Conservation (phyloP, 2,329 filamentous ascomycete species). For the Thielaviopsis punctulata region DNA sequence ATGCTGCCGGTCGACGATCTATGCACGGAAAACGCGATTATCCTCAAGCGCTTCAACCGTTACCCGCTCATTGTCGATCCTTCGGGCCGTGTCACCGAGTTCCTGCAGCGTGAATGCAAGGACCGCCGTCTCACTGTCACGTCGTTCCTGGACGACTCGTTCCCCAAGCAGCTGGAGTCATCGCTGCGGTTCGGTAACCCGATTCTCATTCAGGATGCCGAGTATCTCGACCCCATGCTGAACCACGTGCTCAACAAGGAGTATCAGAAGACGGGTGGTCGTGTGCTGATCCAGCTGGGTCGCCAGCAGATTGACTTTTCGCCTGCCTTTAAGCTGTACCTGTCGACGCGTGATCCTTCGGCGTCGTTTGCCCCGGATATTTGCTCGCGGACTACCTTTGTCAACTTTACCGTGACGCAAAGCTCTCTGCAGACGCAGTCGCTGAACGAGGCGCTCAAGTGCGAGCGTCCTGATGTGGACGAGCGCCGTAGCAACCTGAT, state of each 20-base stretch:
- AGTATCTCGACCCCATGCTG: conserved; percentile 89
- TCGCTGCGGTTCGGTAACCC: conserved; percentile 95
- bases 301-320: conserved; percentile 99
- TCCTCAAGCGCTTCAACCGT: conserved; percentile 92
- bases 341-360: conserved; percentile 91
- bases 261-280: conserved; percentile 94
- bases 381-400: conserved; percentile 94
- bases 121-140: conserved; percentile 88
- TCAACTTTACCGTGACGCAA: conserved; percentile 98
- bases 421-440: conserved; percentile 98
- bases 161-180: conserved; percentile 94
- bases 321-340: conserved; percentile 82
- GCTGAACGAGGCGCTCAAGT: conserved; percentile 91
- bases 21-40: conserved; percentile 96
- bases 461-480: conserved; percentile 91
- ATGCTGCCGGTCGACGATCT: conserved; percentile 87
- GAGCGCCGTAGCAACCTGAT: conserved; percentile 92
- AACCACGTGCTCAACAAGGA: conserved; percentile 99
- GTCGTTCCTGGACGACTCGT: conserved; percentile 93
- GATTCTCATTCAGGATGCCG: conserved; percentile 94
- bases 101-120: conserved; percentile 86
- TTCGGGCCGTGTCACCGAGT: conserved; percentile 85
- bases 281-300: conserved; percentile 93
- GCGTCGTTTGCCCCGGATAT: conserved; percentile 91
- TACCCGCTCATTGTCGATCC: conserved; percentile 98